These are phyloP conservation scores for Coffea eugenioides DNA, from an alignment of 257 asterid genomes.

Conservation along the genomic window DNA sequence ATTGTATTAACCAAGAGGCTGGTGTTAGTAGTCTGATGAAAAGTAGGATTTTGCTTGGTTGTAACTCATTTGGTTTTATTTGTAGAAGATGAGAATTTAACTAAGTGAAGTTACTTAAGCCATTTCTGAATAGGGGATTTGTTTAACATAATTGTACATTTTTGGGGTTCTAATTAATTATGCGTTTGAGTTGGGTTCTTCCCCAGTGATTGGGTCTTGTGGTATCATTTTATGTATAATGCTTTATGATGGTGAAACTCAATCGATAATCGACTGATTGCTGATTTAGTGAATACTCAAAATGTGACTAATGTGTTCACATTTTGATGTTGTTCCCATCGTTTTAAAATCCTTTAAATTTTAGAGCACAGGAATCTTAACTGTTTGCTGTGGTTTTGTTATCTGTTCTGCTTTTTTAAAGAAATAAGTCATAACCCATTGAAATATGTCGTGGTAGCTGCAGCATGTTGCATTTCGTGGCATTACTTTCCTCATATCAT, in stretches of 20 bases:
- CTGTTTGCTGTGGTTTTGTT: neutral
- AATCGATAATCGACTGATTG: neutral
- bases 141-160: neutral
- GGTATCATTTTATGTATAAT: neutral
- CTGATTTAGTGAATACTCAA: neutral
- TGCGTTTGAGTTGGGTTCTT: neutral
- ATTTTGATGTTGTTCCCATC: neutral
- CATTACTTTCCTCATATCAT: neutral
- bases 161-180: neutral
- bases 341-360: too few species aligned
- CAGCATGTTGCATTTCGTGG: neutral
- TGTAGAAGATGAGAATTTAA: neutral
- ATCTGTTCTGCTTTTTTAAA: neutral
- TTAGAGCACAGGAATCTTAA: neutral
- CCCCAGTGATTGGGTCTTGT: neutral
- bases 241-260: neutral
- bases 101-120: neutral
- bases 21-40: neutral
- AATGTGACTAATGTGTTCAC: neutral
- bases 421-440: neutral
- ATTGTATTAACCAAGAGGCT: too few species aligned
- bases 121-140: neutral
- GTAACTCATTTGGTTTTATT: neutral
- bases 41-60: neutral
- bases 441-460: neutral